phyloP scores from a whole-genome alignment of 2,329 filamentous ascomycete species.

The Colletotrichum sp. region DNA sequence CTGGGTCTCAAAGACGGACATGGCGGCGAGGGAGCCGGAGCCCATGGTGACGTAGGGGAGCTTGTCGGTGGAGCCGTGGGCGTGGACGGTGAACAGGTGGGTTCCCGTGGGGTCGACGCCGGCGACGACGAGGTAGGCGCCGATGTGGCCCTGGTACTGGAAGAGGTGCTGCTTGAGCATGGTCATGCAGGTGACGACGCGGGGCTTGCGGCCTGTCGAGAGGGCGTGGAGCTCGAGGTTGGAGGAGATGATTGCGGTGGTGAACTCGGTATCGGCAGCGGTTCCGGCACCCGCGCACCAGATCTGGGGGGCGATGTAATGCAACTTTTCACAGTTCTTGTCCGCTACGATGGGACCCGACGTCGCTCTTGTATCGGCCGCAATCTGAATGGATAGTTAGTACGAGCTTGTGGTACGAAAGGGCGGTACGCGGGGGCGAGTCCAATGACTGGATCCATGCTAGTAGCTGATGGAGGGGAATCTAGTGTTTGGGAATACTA shows the following conservation, averaged over 20 bases:
- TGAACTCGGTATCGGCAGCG: slow-evolving; percentile 98
- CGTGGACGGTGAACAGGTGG: slow-evolving; percentile 97
- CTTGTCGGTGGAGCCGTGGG: slow-evolving; percentile 98
- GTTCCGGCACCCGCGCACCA: slow-evolving; percentile 99
- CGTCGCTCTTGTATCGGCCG: slow-evolving; percentile 96
- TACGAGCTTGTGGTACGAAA: slow-evolving; percentile 15
- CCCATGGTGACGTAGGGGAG: slow-evolving; percentile 99
- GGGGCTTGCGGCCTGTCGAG: slow-evolving; percentile 93
- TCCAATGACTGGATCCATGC: not conserved
- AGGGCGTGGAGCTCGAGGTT: slow-evolving; percentile 97
- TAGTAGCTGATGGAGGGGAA: slow-evolving; percentile 24
- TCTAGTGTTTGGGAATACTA: slow-evolving; percentile 33
- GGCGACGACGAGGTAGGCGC: slow-evolving; percentile 95
- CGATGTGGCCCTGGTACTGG: slow-evolving; percentile 96
- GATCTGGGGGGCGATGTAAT: slow-evolving; percentile 98
- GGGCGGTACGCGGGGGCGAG: not conserved
- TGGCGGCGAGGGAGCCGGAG: slow-evolving; percentile 91
- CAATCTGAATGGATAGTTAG: slow-evolving; percentile 67
- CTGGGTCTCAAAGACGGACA: slow-evolving; percentile 96
- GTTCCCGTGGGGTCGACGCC: slow-evolving; percentile 95
- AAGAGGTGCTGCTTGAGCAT: slow-evolving; percentile 99
- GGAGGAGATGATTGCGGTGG: slow-evolving; percentile 96
- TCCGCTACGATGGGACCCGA: slow-evolving; percentile 98
- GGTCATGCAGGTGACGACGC: slow-evolving; percentile 99
- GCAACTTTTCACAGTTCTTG: slow-evolving; percentile 99